phyloP scores from a whole-genome alignment of 495 filamentous ascomycete species.

The Xylaria sp. region DNA sequence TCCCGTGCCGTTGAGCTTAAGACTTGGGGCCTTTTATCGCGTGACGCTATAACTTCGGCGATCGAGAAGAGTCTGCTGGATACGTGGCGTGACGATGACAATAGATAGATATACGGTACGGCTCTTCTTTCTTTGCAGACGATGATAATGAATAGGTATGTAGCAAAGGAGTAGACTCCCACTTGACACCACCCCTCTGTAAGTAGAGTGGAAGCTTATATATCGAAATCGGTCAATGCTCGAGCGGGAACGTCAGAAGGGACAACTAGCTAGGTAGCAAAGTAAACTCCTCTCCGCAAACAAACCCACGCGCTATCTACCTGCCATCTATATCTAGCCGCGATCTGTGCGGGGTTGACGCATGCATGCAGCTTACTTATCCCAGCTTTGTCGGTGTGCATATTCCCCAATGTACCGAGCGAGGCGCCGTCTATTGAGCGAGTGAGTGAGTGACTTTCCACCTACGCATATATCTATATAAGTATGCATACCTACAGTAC shows the following conservation, averaged over 20 bases:
- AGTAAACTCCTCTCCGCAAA: background rate
- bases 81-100: background rate
- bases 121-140: background rate
- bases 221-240: too few species aligned
- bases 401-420: constrained; percentile 4
- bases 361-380: constrained; percentile 21
- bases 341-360: constrained; percentile 22
- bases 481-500: background rate
- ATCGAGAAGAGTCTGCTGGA: background rate
- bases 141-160: background rate
- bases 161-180: background rate
- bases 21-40: background rate
- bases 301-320: too few species aligned
- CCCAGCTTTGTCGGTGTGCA: constrained; percentile 8
- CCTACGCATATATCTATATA: too few species aligned
- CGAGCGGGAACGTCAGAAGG: background rate
- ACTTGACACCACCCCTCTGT: background rate
- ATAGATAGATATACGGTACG: background rate
- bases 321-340: constrained; percentile 13
- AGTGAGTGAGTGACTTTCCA: constrained; percentile 14
- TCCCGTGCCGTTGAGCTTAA: background rate
- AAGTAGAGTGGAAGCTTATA: too few species aligned
- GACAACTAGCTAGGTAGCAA: background rate
- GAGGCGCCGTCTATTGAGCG: constrained; percentile 12
- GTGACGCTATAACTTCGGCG: background rate